Percentiles rank a stretch among this genome's conserved stretches.
phyloP scores from a whole-genome alignment of 768 basidiomycete species.

The Mycena kentingensis region DNA sequence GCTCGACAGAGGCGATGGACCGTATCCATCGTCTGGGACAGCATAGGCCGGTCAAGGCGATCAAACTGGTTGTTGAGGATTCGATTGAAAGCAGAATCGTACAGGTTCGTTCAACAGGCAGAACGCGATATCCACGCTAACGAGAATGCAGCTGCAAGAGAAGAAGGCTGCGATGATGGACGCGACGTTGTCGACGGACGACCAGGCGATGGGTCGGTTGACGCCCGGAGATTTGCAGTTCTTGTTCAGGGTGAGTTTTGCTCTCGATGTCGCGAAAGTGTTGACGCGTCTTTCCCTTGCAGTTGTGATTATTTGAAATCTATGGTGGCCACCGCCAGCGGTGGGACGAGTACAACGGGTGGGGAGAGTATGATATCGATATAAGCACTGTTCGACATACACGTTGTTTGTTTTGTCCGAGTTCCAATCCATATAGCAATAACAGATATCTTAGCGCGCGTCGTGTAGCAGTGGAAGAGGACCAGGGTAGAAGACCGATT shows the following conservation, averaged over 20 bases:
- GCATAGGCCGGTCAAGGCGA: slow-evolving; percentile 87
- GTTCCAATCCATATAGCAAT: not conserved
- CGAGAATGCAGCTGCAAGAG: slow-evolving; percentile 72
- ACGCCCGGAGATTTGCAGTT: slow-evolving; percentile 79
- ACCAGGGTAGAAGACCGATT: no score
- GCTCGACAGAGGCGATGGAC: slow-evolving; percentile 84
- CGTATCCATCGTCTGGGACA: slow-evolving; percentile 97
- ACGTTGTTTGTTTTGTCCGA: not conserved
- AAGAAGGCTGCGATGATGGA: slow-evolving; percentile 97
- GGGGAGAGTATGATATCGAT: not conserved
- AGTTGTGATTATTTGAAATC: slow-evolving; percentile 1
- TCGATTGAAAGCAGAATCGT: slow-evolving; percentile 95
- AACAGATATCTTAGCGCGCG: not conserved
- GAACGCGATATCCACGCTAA: not conserved
- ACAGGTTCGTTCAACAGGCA: slow-evolving; percentile 50
- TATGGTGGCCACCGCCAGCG: not conserved
- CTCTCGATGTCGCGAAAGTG: not conserved
- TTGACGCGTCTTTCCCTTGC: not conserved
- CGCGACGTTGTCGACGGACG: slow-evolving; percentile 80
- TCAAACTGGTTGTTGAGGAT: slow-evolving; percentile 93
- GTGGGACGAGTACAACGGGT: no score
- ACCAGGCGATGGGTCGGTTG: slow-evolving; percentile 90
- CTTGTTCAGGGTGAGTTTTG: slow-evolving; percentile 54
- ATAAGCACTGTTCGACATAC: not conserved
- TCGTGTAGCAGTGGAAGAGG: no score